Conservation (phyloP, 2,329 filamentous ascomycete species). For the Cercospora berteroae region DNA sequence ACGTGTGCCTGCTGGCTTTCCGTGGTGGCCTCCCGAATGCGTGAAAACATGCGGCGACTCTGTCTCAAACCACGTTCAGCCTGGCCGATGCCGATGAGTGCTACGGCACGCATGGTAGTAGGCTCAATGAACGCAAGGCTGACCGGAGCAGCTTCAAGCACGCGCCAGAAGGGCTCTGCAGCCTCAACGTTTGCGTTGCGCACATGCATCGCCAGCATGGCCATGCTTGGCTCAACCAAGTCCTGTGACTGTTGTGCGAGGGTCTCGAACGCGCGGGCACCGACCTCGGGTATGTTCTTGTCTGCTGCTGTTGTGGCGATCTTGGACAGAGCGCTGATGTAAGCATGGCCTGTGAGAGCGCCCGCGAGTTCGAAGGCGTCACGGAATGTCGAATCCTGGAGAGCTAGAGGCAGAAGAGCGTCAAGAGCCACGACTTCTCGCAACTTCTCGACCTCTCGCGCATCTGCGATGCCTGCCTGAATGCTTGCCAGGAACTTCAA, state of each 20-base stretch:
- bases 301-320: slow-evolving; percentile 81
- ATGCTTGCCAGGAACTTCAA: slow-evolving; percentile 84
- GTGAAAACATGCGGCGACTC: slow-evolving; percentile 81
- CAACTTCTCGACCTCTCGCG: slow-evolving; percentile 48
- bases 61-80: slow-evolving; percentile 77
- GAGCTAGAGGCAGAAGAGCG: slow-evolving; percentile 76
- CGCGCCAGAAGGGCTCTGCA: slow-evolving; percentile 77
- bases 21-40: slow-evolving; percentile 65
- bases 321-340: slow-evolving; percentile 64
- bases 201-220: slow-evolving; percentile 82
- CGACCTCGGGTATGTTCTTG: slow-evolving; percentile 66
- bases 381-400: slow-evolving; percentile 66
- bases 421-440: slow-evolving; percentile 69
- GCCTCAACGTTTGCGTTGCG: slow-evolving; percentile 75
- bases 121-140: slow-evolving; percentile 75
- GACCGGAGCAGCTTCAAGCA: slow-evolving; percentile 62
- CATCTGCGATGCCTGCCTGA: slow-evolving; percentile 53
- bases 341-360: slow-evolving; percentile 57
- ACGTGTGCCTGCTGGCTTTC: slow-evolving; percentile 54
- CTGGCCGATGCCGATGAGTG: slow-evolving; percentile 80
- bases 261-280: slow-evolving; percentile 56
- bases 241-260: slow-evolving; percentile 51
- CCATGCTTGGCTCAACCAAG: slow-evolving; percentile 62
- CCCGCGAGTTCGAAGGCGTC: slow-evolving; percentile 73
- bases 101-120: slow-evolving; percentile 84